Conservation (phyloP, 164 flowering plant species). For the Macadamia tetraphylla region DNA sequence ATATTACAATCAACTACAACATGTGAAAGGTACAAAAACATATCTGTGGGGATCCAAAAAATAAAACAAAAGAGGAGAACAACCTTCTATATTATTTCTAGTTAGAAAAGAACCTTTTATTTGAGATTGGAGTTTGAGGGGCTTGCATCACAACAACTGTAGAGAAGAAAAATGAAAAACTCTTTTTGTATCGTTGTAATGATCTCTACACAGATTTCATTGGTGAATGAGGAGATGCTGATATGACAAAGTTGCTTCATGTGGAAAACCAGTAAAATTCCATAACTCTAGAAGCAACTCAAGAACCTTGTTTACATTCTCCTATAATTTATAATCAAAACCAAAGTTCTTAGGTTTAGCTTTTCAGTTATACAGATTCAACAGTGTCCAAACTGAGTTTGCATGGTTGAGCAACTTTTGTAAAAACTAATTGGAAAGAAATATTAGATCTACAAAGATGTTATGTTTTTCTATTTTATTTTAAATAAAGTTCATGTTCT, state of each 20-base stretch:
- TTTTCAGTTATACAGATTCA: slow-evolving; percentile 76
- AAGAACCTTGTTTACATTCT: slow-evolving; percentile 63
- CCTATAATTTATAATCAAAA: slow-evolving; percentile 64
- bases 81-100: slow-evolving; percentile 82
- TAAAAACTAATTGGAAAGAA: slow-evolving; percentile 28
- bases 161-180: slow-evolving; percentile 78
- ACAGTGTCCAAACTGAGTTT: slow-evolving; percentile 71
- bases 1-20: too few species aligned
- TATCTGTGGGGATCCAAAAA: too few species aligned
- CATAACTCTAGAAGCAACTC: slow-evolving; percentile 86
- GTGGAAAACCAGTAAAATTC: slow-evolving; percentile 54
- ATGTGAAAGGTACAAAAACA: too few species aligned
- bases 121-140: slow-evolving; percentile 82
- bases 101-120: slow-evolving; percentile 71
- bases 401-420: slow-evolving; percentile 96
- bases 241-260: slow-evolving; percentile 64
- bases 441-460: slow-evolving; percentile 11
- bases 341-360: slow-evolving; percentile 55
- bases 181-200: slow-evolving; percentile 66
- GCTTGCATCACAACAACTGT: slow-evolving; percentile 71
- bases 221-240: slow-evolving; percentile 64
- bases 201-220: slow-evolving; percentile 72
- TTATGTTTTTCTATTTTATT: background rate
- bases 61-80: slow-evolving; percentile 32
- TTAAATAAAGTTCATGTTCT: too few species aligned